phyloP scores from a whole-genome alignment of 2,329 filamentous ascomycete genomes.

The Metarhizium robertsii region DNA sequence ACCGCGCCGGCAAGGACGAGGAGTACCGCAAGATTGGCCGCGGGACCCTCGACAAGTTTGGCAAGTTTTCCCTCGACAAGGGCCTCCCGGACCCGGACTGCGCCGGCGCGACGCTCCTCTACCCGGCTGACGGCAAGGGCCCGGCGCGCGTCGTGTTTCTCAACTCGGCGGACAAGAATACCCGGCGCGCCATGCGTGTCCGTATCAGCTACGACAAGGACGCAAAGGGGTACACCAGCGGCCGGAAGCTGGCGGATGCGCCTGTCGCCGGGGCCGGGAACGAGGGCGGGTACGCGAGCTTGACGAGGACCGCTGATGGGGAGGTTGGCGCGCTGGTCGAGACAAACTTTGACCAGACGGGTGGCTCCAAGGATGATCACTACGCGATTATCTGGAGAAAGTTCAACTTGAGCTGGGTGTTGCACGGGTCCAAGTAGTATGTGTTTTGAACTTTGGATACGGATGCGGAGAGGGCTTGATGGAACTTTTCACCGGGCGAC shows the following conservation, averaged over 20 bases:
- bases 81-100: conserved; percentile 10
- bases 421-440: conserved; percentile 5
- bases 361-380: conserved; percentile 4
- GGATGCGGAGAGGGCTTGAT: too few species aligned
- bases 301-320: conserved; percentile 11
- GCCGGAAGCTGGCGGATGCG: conserved; percentile 9
- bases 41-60: conserved; percentile 8
- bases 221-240: conserved; percentile 10
- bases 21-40: conserved; percentile 9
- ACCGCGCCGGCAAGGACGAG: conserved; percentile 5
- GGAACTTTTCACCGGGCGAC: too few species aligned
- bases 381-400: conserved; percentile 9
- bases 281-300: conserved; percentile 13
- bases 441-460: conserved; percentile 1
- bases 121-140: conserved; percentile 4
- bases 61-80: conserved; percentile 7
- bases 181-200: conserved; percentile 9
- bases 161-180: conserved; percentile 11
- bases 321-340: conserved; percentile 12
- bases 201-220: conserved; percentile 12
- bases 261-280: conserved; percentile 7
- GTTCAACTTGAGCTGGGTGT: conserved; percentile 11
- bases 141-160: conserved; percentile 11
- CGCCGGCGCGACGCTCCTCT: conserved; percentile 7
- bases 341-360: conserved; percentile 10